These are phyloP conservation scores for Colletotrichum magnum DNA, from an alignment of 2,329 filamentous ascomycete genomes.

Conservation along the genomic window DNA sequence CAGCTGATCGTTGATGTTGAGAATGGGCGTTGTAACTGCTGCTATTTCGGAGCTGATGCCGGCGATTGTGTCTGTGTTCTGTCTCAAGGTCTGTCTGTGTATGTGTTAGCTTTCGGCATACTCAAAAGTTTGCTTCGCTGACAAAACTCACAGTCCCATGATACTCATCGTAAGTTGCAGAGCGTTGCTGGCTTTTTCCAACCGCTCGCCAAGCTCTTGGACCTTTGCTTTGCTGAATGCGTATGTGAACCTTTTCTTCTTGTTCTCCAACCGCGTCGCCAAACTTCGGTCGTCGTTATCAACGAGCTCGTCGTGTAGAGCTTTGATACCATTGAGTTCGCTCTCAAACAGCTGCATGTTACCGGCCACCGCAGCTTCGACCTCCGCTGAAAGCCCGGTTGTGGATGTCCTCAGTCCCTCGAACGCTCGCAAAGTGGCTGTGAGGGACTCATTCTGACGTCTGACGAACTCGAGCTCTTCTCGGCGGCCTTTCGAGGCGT, in stretches of 20 bases:
- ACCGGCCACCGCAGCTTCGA: not conserved
- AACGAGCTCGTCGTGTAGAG: not conserved
- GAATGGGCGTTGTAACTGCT: not conserved
- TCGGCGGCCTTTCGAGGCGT: conserved; percentile 2
- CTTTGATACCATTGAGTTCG: not conserved
- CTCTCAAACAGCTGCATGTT: not conserved
- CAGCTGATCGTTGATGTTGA: not conserved
- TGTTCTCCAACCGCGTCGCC: not conserved
- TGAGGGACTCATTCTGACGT: not conserved
- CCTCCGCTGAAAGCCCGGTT: not conserved
- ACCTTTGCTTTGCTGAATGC: conserved; percentile 1
- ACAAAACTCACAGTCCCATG: not conserved
- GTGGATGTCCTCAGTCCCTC: not conserved
- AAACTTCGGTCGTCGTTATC: not conserved
- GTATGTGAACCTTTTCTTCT: conserved; percentile 13
- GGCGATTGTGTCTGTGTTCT: not conserved
- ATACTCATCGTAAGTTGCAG: not conserved
- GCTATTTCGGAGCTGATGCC: not conserved
- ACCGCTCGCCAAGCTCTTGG: not conserved
- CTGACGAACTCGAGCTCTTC: conserved; percentile 3
- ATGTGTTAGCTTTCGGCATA: not conserved
- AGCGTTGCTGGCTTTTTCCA: not conserved
- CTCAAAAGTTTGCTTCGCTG: rapidly evolving
- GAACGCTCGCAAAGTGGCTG: not conserved
- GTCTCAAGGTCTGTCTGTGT: not conserved